Conservation (phyloP, 2,329 filamentous ascomycete genomes). For the Apiospora rasikravindrae region DNA sequence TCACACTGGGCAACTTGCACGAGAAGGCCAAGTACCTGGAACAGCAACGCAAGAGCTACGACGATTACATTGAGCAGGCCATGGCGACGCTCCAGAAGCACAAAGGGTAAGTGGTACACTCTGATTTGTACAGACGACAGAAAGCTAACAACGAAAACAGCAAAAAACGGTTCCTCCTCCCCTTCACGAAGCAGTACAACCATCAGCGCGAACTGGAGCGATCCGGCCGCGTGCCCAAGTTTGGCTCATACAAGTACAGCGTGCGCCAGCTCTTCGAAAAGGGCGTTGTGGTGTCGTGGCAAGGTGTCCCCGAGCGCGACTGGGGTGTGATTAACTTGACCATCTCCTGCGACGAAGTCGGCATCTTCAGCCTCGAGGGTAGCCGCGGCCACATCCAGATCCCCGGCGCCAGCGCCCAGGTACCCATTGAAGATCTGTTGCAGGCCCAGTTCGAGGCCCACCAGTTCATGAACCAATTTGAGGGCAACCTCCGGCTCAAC, state of each 20-base stretch:
- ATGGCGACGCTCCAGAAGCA: constrained; percentile 97
- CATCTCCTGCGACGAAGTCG: constrained; percentile 91
- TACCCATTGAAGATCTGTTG: constrained; percentile 90
- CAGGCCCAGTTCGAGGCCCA: constrained; percentile 97
- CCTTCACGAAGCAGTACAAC: constrained; percentile 98
- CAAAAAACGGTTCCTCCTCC: constrained; percentile 91
- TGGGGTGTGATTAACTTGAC: constrained; percentile 95
- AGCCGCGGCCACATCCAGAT: constrained; percentile 93
- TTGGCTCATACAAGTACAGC: constrained; percentile 97
- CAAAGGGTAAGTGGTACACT: constrained; percentile 69
- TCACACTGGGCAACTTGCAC: constrained; percentile 76
- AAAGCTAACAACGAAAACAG: constrained; percentile 55
- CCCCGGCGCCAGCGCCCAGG: constrained; percentile 85
- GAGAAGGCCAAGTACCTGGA: constrained; percentile 92
- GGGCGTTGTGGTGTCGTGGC: constrained; percentile 92
- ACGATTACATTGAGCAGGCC: constrained; percentile 98
- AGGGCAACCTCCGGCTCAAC: constrained; percentile 83
- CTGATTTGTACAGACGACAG: constrained; percentile 22
- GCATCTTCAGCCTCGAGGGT: constrained; percentile 91
- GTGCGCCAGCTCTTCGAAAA: constrained; percentile 88
- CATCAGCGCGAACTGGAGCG: constrained; percentile 95
- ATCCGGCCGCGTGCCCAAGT: constrained; percentile 91
- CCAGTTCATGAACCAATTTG: constrained; percentile 95
- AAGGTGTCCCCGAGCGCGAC: constrained; percentile 79
- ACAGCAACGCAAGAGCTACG: constrained; percentile 94